phyloP scores from a whole-genome alignment of 768 basidiomycete species.

The Phaeotremella skinneri region DNA sequence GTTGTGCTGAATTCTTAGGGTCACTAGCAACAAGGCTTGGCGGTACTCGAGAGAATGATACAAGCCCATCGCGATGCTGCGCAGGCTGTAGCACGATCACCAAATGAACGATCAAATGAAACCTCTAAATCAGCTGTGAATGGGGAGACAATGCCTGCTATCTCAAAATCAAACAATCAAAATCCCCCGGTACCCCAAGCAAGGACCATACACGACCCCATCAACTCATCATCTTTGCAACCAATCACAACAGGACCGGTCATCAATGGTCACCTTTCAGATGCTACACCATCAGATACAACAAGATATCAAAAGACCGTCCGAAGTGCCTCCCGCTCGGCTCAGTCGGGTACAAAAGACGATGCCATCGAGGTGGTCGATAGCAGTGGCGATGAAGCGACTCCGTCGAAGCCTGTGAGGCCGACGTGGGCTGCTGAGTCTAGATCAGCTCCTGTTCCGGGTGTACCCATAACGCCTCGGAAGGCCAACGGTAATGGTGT shows the following conservation, averaged over 20 bases:
- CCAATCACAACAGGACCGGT: background rate
- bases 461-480: background rate
- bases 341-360: background rate
- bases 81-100: too few relatives aligned
- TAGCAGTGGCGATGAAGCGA: slow-evolving; percentile 54
- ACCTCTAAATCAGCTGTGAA: too few relatives aligned
- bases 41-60: background rate
- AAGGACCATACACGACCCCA: too few relatives aligned
- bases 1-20: background rate
- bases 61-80: slow-evolving; percentile 6
- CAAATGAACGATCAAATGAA: too few relatives aligned
- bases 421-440: background rate
- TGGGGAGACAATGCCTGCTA: too few relatives aligned
- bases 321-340: background rate
- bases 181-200: too few relatives aligned
- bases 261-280: background rate
- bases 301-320: background rate
- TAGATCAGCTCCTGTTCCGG: background rate
- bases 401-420: slow-evolving; percentile 22
- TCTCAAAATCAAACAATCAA: too few relatives aligned
- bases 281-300: too few relatives aligned
- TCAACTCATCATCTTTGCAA: too few relatives aligned
- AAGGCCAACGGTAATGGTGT: background rate
- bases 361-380: slow-evolving; percentile 17
- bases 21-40: background rate